Conservation (phyloP, 2,329 filamentous ascomycete species). For the Diaporthe batatas region DNA sequence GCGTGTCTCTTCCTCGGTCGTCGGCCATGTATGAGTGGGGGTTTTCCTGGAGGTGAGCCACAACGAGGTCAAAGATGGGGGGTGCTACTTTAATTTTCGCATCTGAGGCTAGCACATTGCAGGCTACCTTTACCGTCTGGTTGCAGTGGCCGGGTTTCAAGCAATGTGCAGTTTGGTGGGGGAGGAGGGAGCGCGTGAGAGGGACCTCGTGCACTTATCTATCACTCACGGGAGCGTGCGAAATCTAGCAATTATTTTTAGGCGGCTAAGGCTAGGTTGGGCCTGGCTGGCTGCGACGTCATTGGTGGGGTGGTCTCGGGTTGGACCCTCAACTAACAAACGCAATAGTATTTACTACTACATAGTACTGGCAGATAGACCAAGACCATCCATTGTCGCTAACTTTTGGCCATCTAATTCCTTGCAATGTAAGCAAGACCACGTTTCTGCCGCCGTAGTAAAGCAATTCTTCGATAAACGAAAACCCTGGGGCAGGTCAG, state of each 20-base stretch:
- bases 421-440: too few relatives aligned
- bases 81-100: conserved; percentile 29
- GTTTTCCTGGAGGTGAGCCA: neutral
- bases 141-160: neutral
- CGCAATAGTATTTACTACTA: too few relatives aligned
- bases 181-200: neutral
- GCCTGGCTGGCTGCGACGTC: conserved; percentile 20
- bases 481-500: too few relatives aligned
- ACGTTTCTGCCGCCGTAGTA: too few relatives aligned
- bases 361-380: too few relatives aligned
- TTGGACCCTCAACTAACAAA: too few relatives aligned
- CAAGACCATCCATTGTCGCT: too few relatives aligned
- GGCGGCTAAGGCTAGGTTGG: too few relatives aligned
- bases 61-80: neutral
- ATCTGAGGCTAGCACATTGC: conserved; percentile 15
- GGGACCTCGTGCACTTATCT: conserved; percentile 13
- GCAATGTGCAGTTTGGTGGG: neutral
- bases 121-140: neutral
- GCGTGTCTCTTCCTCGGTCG: conserved; percentile 33
- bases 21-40: conserved; percentile 37
- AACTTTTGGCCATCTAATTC: too few relatives aligned
- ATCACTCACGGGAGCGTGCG: neutral
- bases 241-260: neutral
- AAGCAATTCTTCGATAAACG: too few relatives aligned
- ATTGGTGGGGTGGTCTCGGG: conserved; percentile 29